Evolutionary conservation across 1,284 basidiomycete genomes (phyloP).

Genomic region (Phaffia rhodozyma): DNA sequence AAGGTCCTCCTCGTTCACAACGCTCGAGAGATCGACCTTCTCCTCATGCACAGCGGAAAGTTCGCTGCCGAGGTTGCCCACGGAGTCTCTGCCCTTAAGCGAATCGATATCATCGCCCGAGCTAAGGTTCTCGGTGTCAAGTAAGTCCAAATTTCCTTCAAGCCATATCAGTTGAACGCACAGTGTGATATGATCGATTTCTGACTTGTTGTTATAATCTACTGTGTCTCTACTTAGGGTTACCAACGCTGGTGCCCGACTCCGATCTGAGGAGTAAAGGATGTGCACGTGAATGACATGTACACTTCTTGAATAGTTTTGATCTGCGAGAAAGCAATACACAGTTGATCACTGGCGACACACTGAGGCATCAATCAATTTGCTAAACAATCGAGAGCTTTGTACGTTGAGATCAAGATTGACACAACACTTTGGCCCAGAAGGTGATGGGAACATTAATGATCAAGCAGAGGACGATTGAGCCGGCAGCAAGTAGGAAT

Average conservation of each 20-base stretch:
- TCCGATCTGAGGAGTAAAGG: constrained; percentile 87
- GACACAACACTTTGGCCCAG: too few relatives aligned
- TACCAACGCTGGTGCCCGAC: constrained; percentile 85
- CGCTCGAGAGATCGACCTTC: constrained; percentile 77
- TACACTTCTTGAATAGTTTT: too few relatives aligned
- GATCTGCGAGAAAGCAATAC: too few relatives aligned
- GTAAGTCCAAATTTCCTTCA: constrained; percentile 23
- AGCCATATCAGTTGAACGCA: background rate
- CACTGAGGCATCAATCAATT: too few relatives aligned
- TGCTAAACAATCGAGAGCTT: too few relatives aligned
- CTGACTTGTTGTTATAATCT: background rate
- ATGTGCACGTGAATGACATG: too few relatives aligned
- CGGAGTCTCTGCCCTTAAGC: constrained; percentile 93
- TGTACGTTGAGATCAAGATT: too few relatives aligned
- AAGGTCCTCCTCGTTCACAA: constrained; percentile 92
- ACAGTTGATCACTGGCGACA: too few relatives aligned
- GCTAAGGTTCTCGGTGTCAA: constrained; percentile 82
- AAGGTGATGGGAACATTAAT: too few relatives aligned
- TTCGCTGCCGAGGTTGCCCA: constrained; percentile 96
- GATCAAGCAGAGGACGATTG: too few relatives aligned
- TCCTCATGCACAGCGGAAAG: constrained; percentile 95
- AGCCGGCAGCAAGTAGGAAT: too few relatives aligned
- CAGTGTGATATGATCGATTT: background rate
- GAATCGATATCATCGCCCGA: constrained; percentile 76
- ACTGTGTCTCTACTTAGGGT: constrained; percentile 42